Evolutionary conservation across 1,284 basidiomycete genomes (phyloP).

Genomic region (Fomitopsis schrenkii): DNA sequence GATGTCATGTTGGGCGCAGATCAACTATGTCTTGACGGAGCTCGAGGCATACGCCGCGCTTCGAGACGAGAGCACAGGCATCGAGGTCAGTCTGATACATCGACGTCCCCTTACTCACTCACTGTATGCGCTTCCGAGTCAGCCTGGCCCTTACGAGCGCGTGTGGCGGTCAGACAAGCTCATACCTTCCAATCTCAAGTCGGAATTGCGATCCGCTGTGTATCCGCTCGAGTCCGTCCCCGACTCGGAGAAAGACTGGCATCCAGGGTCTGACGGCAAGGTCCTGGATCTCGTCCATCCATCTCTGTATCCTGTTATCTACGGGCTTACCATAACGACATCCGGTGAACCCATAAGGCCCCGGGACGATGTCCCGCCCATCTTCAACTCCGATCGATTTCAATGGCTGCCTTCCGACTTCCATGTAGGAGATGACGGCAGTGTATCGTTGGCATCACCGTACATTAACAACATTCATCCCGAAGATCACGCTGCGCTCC

Average conservation of each 20-base stretch:
- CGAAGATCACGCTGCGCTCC: not conserved
- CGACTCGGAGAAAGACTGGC: constrained; percentile 11
- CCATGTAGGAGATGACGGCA: not conserved
- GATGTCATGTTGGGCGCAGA: not conserved
- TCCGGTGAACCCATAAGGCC: not conserved
- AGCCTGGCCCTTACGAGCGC: not conserved
- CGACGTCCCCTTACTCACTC: not conserved
- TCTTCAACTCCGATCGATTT: not conserved
- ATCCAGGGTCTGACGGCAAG: constrained; percentile 10
- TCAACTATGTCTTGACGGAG: not conserved
- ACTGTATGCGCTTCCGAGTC: not conserved
- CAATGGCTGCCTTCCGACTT: constrained; percentile 12
- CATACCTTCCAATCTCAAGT: not conserved
- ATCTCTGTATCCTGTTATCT: not conserved
- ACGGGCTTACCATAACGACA: not conserved
- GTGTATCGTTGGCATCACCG: not conserved
- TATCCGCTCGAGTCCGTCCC: constrained; percentile 7
- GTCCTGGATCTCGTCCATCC: constrained; percentile 2
- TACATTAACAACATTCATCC: constrained; percentile 1
- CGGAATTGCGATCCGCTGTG: not conserved
- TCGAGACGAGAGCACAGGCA: not conserved
- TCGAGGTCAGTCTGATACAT: not conserved
- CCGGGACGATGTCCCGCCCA: not conserved
- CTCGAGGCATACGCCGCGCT: not conserved
- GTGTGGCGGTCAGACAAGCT: not conserved